These are phyloP conservation scores for Tarenaya hassleriana DNA, from an alignment of 345 rosid species.

Conservation along the genomic window DNA sequence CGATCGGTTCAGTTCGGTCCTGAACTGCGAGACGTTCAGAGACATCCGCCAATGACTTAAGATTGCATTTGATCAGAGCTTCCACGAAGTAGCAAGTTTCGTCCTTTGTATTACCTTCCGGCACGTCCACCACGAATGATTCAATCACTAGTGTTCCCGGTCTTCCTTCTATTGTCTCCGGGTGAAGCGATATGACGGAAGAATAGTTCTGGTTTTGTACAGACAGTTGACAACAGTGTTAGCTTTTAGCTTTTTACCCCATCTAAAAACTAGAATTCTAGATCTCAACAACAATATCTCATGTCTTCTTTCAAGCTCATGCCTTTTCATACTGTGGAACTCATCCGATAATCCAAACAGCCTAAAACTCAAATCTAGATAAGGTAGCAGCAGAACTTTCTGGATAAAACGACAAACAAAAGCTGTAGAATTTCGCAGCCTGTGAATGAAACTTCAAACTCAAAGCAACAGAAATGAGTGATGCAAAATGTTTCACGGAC, in stretches of 20 bases:
- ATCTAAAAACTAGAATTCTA: too few species aligned
- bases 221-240: too few species aligned
- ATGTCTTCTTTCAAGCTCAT: too few species aligned
- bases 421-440: too few species aligned
- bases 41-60: constrained; percentile 81
- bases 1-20: constrained; percentile 17
- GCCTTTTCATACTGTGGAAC: too few species aligned
- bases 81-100: constrained; percentile 95
- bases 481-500: neutral
- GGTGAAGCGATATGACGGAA: constrained; percentile 81
- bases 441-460: too few species aligned
- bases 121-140: constrained; percentile 91
- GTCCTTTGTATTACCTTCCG: constrained; percentile 88
- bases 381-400: too few species aligned
- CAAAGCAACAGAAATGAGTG: too few species aligned
- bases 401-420: neutral
- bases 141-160: constrained; percentile 76
- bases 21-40: constrained; percentile 82
- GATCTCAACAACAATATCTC: too few species aligned
- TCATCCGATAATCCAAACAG: neutral
- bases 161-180: constrained; percentile 81
- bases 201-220: constrained; percentile 54
- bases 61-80: constrained; percentile 87
- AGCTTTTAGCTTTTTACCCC: too few species aligned
- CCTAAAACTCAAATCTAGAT: neutral